Evolutionary conservation across 1,284 basidiomycete species (phyloP).

Genomic region (Puccinia novopanici): DNA sequence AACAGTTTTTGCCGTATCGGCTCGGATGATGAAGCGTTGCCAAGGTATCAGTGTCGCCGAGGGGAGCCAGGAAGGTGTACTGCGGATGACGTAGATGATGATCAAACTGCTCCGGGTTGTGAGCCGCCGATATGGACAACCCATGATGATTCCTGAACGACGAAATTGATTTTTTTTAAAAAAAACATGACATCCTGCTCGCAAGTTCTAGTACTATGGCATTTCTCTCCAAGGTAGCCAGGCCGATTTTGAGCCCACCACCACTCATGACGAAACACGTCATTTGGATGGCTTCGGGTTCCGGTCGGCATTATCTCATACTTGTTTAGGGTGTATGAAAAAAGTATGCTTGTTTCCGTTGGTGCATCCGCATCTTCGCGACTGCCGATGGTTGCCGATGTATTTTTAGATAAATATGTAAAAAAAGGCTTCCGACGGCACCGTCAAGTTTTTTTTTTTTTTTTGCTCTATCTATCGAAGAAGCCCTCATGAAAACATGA

Average conservation of each 20-base stretch:
- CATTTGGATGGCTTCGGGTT: not conserved
- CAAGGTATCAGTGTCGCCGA: not conserved
- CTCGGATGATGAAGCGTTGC: not conserved
- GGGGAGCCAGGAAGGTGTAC: not conserved
- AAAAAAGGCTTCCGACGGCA: not conserved
- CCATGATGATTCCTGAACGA: not conserved
- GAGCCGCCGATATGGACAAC: not conserved
- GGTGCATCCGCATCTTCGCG: not conserved
- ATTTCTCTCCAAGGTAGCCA: not conserved
- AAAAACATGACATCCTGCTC: not conserved
- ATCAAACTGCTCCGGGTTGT: not conserved
- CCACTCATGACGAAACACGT: not conserved
- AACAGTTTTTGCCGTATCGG: constrained; percentile 4
- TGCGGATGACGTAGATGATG: not conserved
- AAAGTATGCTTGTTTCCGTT: not conserved
- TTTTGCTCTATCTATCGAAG: not conserved
- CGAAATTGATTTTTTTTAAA: not conserved
- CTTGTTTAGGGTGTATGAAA: not conserved
- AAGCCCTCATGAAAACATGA: too few species aligned
- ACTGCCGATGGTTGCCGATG: constrained; percentile 17
- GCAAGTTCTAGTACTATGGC: not conserved
- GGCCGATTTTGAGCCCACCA: not conserved
- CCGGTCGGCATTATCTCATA: not conserved
- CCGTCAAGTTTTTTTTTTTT: not conserved
- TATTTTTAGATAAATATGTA: too few species aligned